phyloP scores from a whole-genome alignment of 805 yeast species.

The Saccharomyces cerevisiae region DNA sequence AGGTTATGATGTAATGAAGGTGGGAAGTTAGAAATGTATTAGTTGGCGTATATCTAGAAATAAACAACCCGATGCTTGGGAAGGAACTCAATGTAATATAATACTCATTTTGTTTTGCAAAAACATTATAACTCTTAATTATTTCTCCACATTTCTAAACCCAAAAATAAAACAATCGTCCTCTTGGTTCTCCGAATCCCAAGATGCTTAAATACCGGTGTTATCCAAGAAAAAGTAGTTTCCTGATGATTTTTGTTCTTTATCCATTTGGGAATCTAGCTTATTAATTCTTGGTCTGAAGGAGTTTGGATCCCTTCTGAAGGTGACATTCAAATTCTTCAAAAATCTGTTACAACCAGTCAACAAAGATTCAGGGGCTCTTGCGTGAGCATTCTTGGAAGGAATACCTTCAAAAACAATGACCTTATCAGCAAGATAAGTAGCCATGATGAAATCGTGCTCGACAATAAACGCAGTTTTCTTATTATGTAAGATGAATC shows the following conservation, averaged over 20 bases:
- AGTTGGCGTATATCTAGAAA: not conserved
- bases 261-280: slow-evolving; percentile 97
- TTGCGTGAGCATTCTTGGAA: slow-evolving; percentile 76
- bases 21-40: not conserved
- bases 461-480: slow-evolving; percentile 99
- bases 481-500: slow-evolving; percentile 91
- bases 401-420: slow-evolving; percentile 97
- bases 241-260: slow-evolving; percentile 87
- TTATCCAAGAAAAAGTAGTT: slow-evolving; percentile 93
- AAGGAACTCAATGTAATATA: not conserved
- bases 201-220: slow-evolving; percentile 33
- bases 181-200: not conserved
- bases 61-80: not conserved
- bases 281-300: slow-evolving; percentile 98
- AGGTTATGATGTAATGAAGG: not conserved
- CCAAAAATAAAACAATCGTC: not conserved
- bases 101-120: not conserved
- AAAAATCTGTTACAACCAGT: slow-evolving; percentile 97
- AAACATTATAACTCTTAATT: not conserved
- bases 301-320: slow-evolving; percentile 98
- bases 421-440: slow-evolving; percentile 96
- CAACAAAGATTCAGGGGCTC: slow-evolving; percentile 82
- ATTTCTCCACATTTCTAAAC: not conserved
- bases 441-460: slow-evolving; percentile 99
- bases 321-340: slow-evolving; percentile 94